Conservation (phyloP, 2,329 filamentous ascomycete genomes). For the Volutella citrinella region DNA sequence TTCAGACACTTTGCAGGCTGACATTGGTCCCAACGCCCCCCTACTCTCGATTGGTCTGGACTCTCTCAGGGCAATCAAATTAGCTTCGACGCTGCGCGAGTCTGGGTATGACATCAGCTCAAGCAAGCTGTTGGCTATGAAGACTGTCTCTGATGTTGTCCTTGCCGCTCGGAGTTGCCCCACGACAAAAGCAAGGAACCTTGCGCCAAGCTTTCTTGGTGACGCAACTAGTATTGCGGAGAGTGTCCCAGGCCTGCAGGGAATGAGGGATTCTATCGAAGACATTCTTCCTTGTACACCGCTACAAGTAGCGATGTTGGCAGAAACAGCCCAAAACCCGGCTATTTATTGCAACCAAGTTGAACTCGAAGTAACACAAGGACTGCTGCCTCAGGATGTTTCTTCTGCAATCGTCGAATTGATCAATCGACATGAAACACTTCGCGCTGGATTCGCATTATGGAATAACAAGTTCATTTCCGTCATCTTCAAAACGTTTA, state of each 20-base stretch:
- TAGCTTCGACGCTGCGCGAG: slow-evolving; percentile 62
- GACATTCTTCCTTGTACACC: slow-evolving; percentile 63
- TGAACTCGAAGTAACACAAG: slow-evolving; percentile 53
- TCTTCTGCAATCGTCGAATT: slow-evolving; percentile 48
- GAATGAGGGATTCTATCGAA: slow-evolving; percentile 29
- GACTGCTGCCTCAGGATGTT: slow-evolving; percentile 37
- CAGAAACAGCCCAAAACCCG: slow-evolving; percentile 61
- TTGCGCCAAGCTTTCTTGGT: slow-evolving; percentile 10
- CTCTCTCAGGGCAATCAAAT: slow-evolving; percentile 47
- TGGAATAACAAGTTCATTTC: slow-evolving; percentile 35
- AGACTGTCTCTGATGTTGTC: slow-evolving; percentile 36
- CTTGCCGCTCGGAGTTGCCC: slow-evolving; percentile 10
- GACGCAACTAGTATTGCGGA: slow-evolving; percentile 16
- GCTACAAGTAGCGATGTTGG: slow-evolving; percentile 76
- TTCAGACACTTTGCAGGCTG: slow-evolving; percentile 40
- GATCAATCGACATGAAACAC: slow-evolving; percentile 56
- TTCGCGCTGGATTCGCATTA: slow-evolving; percentile 72
- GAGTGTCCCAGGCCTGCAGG: slow-evolving; percentile 11
- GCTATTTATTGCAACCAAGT: slow-evolving; percentile 76
- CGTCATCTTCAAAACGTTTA: slow-evolving; percentile 58
- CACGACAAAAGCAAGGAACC: neutral
- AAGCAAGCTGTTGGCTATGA: slow-evolving; percentile 58
- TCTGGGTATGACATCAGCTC: slow-evolving; percentile 55
- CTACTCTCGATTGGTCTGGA: too few relatives aligned
- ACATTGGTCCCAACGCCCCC: too few relatives aligned